phyloP scores from a whole-genome alignment of 306 rosid species.

The Crataegus laevigata region DNA sequence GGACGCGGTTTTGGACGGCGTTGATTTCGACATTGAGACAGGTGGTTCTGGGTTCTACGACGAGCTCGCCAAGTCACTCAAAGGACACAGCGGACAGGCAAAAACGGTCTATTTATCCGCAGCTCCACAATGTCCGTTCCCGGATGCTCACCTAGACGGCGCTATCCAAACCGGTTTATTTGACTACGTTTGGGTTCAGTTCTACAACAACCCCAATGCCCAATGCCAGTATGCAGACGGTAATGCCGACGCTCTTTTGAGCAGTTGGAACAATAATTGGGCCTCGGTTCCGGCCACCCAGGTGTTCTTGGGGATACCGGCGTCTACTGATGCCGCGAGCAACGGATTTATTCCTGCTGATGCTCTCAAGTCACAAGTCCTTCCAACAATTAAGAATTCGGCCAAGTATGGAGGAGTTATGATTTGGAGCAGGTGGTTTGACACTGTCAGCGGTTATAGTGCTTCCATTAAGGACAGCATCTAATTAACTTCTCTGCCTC shows the following conservation, averaged over 20 bases:
- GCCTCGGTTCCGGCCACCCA: constrained; percentile 12
- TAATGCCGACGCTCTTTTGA: constrained; percentile 25
- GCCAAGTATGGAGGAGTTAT: constrained; percentile 58
- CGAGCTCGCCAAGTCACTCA: constrained; percentile 33
- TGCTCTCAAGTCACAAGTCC: constrained; percentile 21
- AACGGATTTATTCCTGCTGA: constrained; percentile 45
- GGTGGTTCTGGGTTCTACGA: constrained; percentile 26
- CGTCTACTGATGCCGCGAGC: constrained; percentile 36
- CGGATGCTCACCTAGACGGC: constrained; percentile 27
- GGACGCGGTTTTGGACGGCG: constrained; percentile 39
- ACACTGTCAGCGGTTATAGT: constrained; percentile 35
- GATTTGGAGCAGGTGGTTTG: constrained; percentile 43
- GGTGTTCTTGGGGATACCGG: constrained; percentile 58
- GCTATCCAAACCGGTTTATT: constrained; percentile 51
- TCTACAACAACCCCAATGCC: constrained; percentile 59
- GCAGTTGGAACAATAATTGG: constrained; percentile 52
- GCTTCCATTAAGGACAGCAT: constrained; percentile 20
- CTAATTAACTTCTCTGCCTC: not conserved
- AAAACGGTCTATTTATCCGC: constrained; percentile 32
- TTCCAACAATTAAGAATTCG: constrained; percentile 40
- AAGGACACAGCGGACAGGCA: constrained; percentile 8
- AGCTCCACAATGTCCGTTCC: constrained; percentile 60
- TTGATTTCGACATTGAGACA: constrained; percentile 56
- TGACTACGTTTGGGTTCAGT: constrained; percentile 65
- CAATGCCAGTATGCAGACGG: constrained; percentile 32